phyloP scores from a whole-genome alignment of 1,139 yeast genomes.

The Scheffersomyces titani region DNA sequence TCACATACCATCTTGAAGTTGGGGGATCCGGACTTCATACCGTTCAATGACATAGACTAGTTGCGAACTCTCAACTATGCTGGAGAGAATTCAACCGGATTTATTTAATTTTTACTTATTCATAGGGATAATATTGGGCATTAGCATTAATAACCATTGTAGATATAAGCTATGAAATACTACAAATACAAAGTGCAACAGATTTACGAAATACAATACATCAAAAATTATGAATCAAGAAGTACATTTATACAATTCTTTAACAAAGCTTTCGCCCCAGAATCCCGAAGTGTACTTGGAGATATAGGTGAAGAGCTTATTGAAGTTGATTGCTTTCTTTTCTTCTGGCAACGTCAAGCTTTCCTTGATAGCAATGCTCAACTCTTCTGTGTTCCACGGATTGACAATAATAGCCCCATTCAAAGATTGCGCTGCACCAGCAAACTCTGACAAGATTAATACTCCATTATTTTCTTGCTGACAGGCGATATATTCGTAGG shows the following conservation, averaged over 20 bases:
- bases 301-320: slow-evolving; percentile 81
- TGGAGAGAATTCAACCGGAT: background rate
- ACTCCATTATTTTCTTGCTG: slow-evolving; percentile 87
- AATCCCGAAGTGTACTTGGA: slow-evolving; percentile 90
- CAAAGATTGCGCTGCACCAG: slow-evolving; percentile 98
- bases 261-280: slow-evolving; percentile 97
- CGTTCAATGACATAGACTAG: slow-evolving; percentile 32
- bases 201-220: too few species aligned
- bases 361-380: slow-evolving; percentile 83
- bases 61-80: too few species aligned
- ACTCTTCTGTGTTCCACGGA: slow-evolving; percentile 98
- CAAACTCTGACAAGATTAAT: slow-evolving; percentile 85
- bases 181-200: too few species aligned
- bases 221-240: background rate
- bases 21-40: slow-evolving; percentile 6
- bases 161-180: background rate
- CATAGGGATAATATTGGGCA: background rate
- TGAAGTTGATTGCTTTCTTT: slow-evolving; percentile 73
- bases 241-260: slow-evolving; percentile 62
- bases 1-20: slow-evolving; percentile 27
- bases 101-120: too few species aligned
- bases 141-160: background rate
- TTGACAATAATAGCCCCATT: slow-evolving; percentile 93
- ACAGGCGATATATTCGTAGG: slow-evolving; percentile 95
- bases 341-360: slow-evolving; percentile 84